Evolutionary conservation across 2,329 filamentous ascomycete species (phyloP).

Genomic region (Penicillium sp.): DNA sequence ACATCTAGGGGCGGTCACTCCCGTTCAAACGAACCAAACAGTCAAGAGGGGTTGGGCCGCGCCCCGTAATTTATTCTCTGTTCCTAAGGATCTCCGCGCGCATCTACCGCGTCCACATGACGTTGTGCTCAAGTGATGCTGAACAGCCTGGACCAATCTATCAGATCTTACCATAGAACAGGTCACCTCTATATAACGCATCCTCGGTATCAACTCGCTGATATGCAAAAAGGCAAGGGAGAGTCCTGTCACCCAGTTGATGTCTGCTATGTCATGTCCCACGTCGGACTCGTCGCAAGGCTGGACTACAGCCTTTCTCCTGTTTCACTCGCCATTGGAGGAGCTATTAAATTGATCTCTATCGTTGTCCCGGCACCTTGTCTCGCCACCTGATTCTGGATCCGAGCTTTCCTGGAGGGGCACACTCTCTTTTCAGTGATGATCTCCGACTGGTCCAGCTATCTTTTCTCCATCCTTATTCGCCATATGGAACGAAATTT

Average conservation of each 20-base stretch:
- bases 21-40: not conserved
- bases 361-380: conserved; percentile 19
- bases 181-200: not conserved
- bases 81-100: not conserved
- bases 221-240: conserved; percentile 15
- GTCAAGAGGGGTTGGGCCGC: conserved; percentile 8
- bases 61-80: conserved; percentile 8
- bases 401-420: conserved; percentile 3
- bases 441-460: conserved; percentile 11
- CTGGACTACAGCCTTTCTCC: not conserved
- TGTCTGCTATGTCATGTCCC: conserved; percentile 26
- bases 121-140: not conserved
- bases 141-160: conserved; percentile 1
- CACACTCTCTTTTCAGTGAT: not conserved
- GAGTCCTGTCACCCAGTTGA: not conserved
- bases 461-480: not conserved
- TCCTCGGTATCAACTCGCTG: not conserved
- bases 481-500: conserved; percentile 8
- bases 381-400: conserved; percentile 15
- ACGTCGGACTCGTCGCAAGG: conserved; percentile 17
- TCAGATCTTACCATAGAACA: not conserved
- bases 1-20: not conserved
- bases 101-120: conserved; percentile 7
- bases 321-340: conserved; percentile 13
- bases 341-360: conserved; percentile 4